Percentiles rank a stretch among this genome's conserved stretches.
phyloP scores from a whole-genome alignment of 352 stramenopile species.

The Globisporangium alternatum region DNA sequence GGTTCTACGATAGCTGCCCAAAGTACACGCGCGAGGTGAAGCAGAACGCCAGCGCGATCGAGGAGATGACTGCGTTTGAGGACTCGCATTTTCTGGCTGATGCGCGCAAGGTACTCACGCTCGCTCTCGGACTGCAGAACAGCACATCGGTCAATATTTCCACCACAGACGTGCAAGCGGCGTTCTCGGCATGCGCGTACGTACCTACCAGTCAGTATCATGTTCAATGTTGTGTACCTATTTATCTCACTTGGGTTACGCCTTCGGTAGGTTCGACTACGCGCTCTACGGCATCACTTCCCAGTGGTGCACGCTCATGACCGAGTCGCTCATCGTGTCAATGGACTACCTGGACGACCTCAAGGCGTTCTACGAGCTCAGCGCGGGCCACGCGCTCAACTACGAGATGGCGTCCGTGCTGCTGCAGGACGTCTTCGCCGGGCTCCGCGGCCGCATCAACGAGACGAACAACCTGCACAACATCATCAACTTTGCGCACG shows the following conservation, averaged over 20 bases:
- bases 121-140: constrained; percentile 36
- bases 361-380: constrained; percentile 66
- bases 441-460: constrained; percentile 46
- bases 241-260: background rate
- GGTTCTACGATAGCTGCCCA: constrained; percentile 69
- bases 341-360: constrained; percentile 70
- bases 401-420: constrained; percentile 72
- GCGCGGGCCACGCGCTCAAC: constrained; percentile 58
- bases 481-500: constrained; percentile 65
- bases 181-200: constrained; percentile 64
- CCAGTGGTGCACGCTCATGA: constrained; percentile 67
- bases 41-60: constrained; percentile 41
- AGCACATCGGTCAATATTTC: constrained; percentile 22
- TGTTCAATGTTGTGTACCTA: background rate
- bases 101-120: constrained; percentile 25
- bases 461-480: constrained; percentile 33
- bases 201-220: constrained; percentile 12
- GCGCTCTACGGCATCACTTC: constrained; percentile 45
- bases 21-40: constrained; percentile 58
- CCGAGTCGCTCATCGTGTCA: constrained; percentile 32
- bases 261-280: constrained; percentile 48
- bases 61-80: constrained; percentile 39
- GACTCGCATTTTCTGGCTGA: constrained; percentile 30
- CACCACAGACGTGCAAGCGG: constrained; percentile 37
- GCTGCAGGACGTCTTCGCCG: constrained; percentile 46